These are phyloP conservation scores for Rhodotorula sp. DNA, from an alignment of 1,284 basidiomycete species.

Conservation along the genomic window DNA sequence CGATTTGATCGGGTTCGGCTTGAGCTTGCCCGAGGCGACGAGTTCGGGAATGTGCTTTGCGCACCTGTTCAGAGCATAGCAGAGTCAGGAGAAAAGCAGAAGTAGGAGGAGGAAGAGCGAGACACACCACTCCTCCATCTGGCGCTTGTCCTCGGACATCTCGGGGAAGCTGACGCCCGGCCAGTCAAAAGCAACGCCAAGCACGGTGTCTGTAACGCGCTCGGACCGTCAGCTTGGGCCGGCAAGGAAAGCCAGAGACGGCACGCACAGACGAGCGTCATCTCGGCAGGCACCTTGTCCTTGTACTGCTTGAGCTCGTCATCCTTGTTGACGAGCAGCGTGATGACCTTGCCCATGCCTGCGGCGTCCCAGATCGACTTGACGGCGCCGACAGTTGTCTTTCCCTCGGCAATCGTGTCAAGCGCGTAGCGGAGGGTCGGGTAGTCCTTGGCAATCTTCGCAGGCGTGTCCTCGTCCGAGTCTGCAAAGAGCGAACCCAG, in stretches of 20 bases:
- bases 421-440: conserved; percentile 34
- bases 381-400: conserved; percentile 31
- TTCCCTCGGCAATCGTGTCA: conserved; percentile 43
- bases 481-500: conserved; percentile 17
- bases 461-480: conserved; percentile 31
- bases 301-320: conserved; percentile 25
- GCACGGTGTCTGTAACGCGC: conserved; percentile 29
- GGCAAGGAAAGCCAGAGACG: not conserved
- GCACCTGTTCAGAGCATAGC: not conserved
- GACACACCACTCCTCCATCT: conserved; percentile 31
- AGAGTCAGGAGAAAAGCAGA: not conserved
- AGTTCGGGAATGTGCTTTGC: conserved; percentile 20
- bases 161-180: conserved; percentile 24
- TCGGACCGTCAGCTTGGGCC: not conserved
- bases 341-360: conserved; percentile 38
- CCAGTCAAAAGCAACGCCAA: conserved; percentile 35
- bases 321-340: conserved; percentile 33
- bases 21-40: conserved; percentile 36
- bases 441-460: conserved; percentile 34
- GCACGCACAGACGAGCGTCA: conserved; percentile 32
- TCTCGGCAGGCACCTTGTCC: conserved; percentile 17
- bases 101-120: too few relatives aligned
- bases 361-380: conserved; percentile 19
- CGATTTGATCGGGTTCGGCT: conserved; percentile 35
- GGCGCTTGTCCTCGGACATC: conserved; percentile 24